Evolutionary conservation across 495 filamentous ascomycete genomes (phyloP).

Genomic region (Collariella sp.): DNA sequence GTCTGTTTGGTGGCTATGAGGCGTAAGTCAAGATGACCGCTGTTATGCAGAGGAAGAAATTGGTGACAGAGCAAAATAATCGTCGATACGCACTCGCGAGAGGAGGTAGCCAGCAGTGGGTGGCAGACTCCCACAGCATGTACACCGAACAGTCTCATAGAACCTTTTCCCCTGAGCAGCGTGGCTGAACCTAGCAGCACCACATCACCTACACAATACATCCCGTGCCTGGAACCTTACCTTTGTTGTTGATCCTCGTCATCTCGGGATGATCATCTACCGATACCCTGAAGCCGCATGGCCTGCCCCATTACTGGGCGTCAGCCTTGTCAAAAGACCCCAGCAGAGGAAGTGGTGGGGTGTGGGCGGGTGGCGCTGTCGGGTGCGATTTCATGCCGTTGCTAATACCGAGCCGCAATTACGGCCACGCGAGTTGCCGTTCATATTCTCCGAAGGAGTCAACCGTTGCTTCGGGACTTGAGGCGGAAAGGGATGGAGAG

Average conservation of each 20-base stretch:
- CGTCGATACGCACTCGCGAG: too few species aligned
- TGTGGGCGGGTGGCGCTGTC: background rate
- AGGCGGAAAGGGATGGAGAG: too few species aligned
- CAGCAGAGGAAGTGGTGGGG: too few species aligned
- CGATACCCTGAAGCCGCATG: background rate
- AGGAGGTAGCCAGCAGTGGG: too few species aligned
- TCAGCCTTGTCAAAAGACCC: too few species aligned
- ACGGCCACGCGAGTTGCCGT: background rate
- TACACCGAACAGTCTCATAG: too few species aligned
- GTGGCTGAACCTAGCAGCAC: background rate
- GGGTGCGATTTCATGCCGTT: background rate
- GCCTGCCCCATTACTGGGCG: background rate
- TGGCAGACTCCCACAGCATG: too few species aligned
- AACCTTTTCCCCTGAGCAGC: too few species aligned
- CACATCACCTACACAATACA: background rate
- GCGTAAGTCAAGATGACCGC: too few species aligned
- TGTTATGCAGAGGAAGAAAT: too few species aligned
- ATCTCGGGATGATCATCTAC: constrained; percentile 19
- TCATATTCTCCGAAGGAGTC: background rate
- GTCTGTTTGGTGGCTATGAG: too few species aligned
- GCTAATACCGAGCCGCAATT: background rate
- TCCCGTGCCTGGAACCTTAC: background rate
- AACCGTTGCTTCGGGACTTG: background rate
- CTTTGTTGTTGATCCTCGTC: background rate
- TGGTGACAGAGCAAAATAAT: too few species aligned